phyloP scores from a whole-genome alignment of 2,329 filamentous ascomycete genomes.

The Madurella mycetomatis region DNA sequence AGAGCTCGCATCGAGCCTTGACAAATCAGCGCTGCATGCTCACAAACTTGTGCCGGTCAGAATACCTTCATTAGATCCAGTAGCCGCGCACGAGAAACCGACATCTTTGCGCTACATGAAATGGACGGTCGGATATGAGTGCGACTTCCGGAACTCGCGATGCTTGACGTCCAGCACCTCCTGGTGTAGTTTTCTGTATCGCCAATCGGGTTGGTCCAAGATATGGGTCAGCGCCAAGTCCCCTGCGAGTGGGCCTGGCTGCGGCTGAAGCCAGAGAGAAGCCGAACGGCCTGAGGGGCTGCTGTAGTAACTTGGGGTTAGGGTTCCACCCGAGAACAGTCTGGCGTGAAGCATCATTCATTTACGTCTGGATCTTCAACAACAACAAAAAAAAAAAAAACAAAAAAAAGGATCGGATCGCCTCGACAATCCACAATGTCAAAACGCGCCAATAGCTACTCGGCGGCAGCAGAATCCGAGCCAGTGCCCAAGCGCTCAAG shows the following conservation, averaged over 20 bases:
- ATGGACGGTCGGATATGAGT: neutral
- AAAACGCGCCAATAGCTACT: constrained; percentile 33
- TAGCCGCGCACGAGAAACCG: constrained; percentile 57
- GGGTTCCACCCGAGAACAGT: too few species aligned
- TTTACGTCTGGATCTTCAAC: neutral
- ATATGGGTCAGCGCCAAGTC: too few species aligned
- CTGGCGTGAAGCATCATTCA: too few species aligned
- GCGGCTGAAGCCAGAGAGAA: too few species aligned
- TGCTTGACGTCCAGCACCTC: constrained; percentile 20
- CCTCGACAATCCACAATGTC: constrained; percentile 31
- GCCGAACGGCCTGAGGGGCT: too few species aligned
- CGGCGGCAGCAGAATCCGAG: constrained; percentile 8
- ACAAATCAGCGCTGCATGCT: constrained; percentile 5
- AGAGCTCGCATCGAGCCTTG: constrained; percentile 86
- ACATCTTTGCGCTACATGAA: constrained; percentile 41
- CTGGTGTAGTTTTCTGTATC: constrained; percentile 4
- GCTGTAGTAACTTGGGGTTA: too few species aligned
- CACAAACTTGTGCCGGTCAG: neutral
- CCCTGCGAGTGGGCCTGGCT: too few species aligned
- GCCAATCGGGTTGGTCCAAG: too few species aligned
- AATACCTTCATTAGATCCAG: constrained; percentile 74
- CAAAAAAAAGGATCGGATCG: too few species aligned
- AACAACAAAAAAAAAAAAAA: too few species aligned
- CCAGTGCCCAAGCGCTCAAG: constrained; percentile 22
- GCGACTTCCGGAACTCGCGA: constrained; percentile 13